These are phyloP conservation scores for Leishmania martiniquensis DNA, from an alignment of 208 protist genomes.

Conservation along the genomic window DNA sequence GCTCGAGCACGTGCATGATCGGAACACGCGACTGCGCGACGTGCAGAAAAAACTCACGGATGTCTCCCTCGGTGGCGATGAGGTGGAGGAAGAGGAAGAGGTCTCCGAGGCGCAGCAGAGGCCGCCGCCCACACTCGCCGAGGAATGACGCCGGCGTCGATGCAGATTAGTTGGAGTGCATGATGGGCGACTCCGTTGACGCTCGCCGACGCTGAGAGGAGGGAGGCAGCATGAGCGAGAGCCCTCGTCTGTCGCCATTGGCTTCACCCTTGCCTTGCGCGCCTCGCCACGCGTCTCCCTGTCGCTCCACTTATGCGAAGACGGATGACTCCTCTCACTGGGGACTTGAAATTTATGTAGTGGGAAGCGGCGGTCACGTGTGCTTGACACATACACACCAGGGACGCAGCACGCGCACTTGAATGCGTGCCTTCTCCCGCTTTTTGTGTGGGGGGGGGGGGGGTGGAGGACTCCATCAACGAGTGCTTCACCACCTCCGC, in stretches of 20 bases:
- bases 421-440: background rate
- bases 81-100: background rate
- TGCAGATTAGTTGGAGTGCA: background rate
- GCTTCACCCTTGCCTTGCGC: background rate
- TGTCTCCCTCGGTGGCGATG: slow-evolving; percentile 15
- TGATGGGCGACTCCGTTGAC: background rate
- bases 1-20: slow-evolving; percentile 57
- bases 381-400: background rate
- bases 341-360: background rate
- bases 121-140: background rate
- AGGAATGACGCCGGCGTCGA: background rate
- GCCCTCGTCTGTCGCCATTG: background rate
- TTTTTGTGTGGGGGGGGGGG: background rate
- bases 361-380: background rate
- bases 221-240: background rate
- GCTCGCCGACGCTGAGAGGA: background rate
- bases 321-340: background rate
- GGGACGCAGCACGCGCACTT: background rate
- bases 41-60: slow-evolving; percentile 51
- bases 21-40: slow-evolving; percentile 56
- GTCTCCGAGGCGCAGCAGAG: background rate
- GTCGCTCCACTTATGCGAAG: background rate
- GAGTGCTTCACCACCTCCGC: too few species aligned
- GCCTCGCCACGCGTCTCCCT: background rate
- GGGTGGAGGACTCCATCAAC: too few species aligned